Base-by-base conservation (phyloP, 2,329 filamentous ascomycete genomes). In the Berkeleyomyces rouxiae region DNA sequence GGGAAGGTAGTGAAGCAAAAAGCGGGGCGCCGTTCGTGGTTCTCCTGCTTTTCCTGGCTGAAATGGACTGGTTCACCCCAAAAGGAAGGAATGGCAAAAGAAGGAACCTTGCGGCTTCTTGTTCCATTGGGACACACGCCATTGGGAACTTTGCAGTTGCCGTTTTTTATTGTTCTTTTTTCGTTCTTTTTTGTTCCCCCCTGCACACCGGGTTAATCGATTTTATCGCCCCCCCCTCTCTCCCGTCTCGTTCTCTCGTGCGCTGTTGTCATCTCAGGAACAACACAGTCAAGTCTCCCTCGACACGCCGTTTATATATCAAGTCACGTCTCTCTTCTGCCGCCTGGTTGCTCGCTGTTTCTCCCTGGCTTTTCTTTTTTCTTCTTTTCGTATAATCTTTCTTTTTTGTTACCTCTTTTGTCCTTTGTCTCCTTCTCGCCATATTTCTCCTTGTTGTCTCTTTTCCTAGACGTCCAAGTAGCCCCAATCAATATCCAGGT, bases 21-120 rank as follows among this genome's bases (percentile, higher is more conserved):
- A 44, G 9, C 4, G 9, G 5, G 3, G 42, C 23, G 23, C 23
- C 23, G 23, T 23, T 23, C 23, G 23, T 23, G 23, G 23, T 23
- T 23, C 23, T 23, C 23, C 23, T 23, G 23, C 23, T 23, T 23
- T 23, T 23, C 23, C 23, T 23, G 23, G 23, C 23, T 23, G 23
- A 23, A 23, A 23, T 23, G 23, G 23, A 23, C 23, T 23, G 23
- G 23, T 23, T 23, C 23, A 23, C 23, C 23, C 23, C 23, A 23
- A 61, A 51, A 59, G 47, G 61, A 59, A 37, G 63, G 60, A 61
- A 47, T 23, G 36, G 39, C 16, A 47, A 23, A 46, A 37, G 16
- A 51, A 53, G 47, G 46, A 43, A 55, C 39, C 59, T 39, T 61
- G 46, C 49, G 46, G 44, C 49, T 49, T 23, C 23, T 23, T 16